A percentile compares a stretch with the other conserved stretches of the same genome.
These are phyloP conservation scores for Trypanosoma platydactyli DNA, from an alignment of 208 protist species.

Conservation along the genomic window DNA sequence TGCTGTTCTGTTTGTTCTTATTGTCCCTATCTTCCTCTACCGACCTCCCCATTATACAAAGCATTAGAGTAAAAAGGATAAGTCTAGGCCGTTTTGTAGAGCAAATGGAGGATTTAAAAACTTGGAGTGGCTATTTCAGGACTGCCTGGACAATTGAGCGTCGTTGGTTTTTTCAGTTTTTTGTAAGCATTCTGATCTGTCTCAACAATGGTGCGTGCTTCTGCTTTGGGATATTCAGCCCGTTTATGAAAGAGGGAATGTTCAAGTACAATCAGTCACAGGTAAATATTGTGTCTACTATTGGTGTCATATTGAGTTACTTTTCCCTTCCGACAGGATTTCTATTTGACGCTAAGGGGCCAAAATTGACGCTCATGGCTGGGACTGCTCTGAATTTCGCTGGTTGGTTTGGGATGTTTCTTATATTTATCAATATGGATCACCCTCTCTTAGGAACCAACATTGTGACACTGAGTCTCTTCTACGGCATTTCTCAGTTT, in stretches of 20 bases:
- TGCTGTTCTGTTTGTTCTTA: not conserved
- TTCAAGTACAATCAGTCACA: constrained; percentile 65
- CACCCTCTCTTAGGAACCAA: constrained; percentile 42
- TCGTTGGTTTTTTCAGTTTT: constrained; percentile 79
- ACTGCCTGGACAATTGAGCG: constrained; percentile 40
- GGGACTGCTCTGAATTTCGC: constrained; percentile 64
- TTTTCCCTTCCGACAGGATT: constrained; percentile 81
- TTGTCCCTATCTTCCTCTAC: not conserved
- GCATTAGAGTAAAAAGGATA: not conserved
- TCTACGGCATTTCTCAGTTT: constrained; percentile 75
- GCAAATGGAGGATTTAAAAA: not conserved
- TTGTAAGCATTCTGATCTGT: constrained; percentile 74
- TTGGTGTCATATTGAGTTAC: constrained; percentile 79
- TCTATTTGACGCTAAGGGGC: constrained; percentile 69
- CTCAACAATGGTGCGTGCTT: constrained; percentile 84
- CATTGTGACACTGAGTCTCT: constrained; percentile 53
- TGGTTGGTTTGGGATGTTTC: constrained; percentile 72
- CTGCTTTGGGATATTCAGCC: constrained; percentile 76
- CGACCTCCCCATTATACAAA: too few species aligned
- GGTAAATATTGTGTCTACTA: constrained; percentile 65
- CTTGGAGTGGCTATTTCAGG: not conserved
- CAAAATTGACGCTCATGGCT: constrained; percentile 43
- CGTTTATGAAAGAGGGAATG: constrained; percentile 51
- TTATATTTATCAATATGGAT: constrained; percentile 55
- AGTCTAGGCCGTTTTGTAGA: not conserved